Percentiles rank a stretch among this genome's conserved stretches.
Conservation (phyloP, 768 basidiomycete species). For the Tylopilus balloui region DNA sequence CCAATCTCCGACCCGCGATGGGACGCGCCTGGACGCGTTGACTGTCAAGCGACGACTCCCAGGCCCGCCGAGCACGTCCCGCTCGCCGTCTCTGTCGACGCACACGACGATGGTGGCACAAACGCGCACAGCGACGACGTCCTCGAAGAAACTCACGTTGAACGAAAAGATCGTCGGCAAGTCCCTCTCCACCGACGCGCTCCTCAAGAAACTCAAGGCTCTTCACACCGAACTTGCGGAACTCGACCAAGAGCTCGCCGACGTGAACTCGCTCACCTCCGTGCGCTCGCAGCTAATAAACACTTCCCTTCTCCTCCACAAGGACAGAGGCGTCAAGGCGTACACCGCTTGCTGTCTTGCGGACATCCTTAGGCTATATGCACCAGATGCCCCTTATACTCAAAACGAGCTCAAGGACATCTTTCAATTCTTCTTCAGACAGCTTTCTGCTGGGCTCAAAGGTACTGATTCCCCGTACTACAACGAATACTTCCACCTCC, state of each 20-base stretch:
- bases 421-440: conserved; percentile 93
- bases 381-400: conserved; percentile 95
- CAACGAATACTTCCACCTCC: conserved; percentile 89
- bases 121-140: conserved; percentile 54
- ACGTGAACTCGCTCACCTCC: conserved; percentile 61
- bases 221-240: conserved; percentile 74
- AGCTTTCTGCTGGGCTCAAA: conserved; percentile 71
- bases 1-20: conserved; percentile 10
- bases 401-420: conserved; percentile 87
- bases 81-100: background rate
- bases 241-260: conserved; percentile 85
- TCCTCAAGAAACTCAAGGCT: conserved; percentile 81
- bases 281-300: conserved; percentile 78
- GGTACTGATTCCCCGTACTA: conserved; percentile 80
- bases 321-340: conserved; percentile 93
- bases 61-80: conserved; percentile 1
- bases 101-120: conserved; percentile 61
- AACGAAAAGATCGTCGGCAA: conserved; percentile 78
- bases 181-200: conserved; percentile 70
- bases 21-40: conserved; percentile 17
- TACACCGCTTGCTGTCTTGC: conserved; percentile 93
- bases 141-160: conserved; percentile 66
- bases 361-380: conserved; percentile 88
- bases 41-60: background rate
- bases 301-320: conserved; percentile 82